Evolutionary conservation across 108 stramenopile species (phyloP), one percentile per base, ranked within the genome.

Genomic region (Skeletonema menzelii): DNA sequence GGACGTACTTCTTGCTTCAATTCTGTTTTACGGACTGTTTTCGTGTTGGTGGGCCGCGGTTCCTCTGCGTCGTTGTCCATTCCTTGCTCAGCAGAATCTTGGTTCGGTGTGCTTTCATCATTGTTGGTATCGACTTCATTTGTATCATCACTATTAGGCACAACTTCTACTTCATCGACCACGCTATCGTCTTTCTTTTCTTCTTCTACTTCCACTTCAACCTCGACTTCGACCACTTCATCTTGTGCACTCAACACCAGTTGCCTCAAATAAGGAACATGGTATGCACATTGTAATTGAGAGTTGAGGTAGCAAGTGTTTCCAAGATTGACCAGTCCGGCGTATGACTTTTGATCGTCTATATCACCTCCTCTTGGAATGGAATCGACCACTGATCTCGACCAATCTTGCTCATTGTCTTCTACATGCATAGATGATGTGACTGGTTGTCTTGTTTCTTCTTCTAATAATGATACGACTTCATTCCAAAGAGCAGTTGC

Each of bases 291-390:
- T 70, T 95, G 92, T 0, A 95, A 71, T 14, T 90, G 86, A 22
- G 91, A 88, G 72, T 91, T 92, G 83, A 92, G 89, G 82, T 91
- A 95, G 62, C 94, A 95, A 0, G 94, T 95, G 57, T 95, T 95
- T 27, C 94, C 94, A 17, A 95, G 69, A 65, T 95, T 95, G 37
- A 79, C 77, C n/a, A 95, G 57, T 60, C 59, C 59, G 17, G 59
- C 49, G 7, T 53, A 53, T 24, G 49, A 22, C 49, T 53, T 22
- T 19, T 53, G 20, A 22, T 53, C 49, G 31, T 14, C 31, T 46
- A 28, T 37, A n/a, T 69, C n/a, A 1, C 77, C 77, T 44, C 77
- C 77, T 56, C 77, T 65, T 8, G 77, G 77, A 49, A 79, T 67
- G 20, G 35, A 61, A 42, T 72, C 34, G 31, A 79, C 61, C 17